Base-by-base conservation (phyloP, 1,139 yeast genomes). In the Nadsonia commutata region DNA sequence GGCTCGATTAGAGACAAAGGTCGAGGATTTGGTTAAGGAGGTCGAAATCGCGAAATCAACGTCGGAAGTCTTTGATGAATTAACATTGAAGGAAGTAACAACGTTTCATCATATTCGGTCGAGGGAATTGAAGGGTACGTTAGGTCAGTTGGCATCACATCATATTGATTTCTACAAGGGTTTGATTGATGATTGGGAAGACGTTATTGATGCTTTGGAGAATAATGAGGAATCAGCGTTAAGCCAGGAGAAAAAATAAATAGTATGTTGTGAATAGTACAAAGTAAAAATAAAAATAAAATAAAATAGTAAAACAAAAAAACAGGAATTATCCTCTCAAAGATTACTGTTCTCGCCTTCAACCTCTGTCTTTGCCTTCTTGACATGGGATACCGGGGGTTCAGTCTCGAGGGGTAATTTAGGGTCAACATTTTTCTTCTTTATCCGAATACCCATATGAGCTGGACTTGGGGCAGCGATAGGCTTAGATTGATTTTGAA, bases 81-180 rank as follows among this genome's bases (percentile, higher is more conserved):
- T 76, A 48, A 71, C 80, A 1, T 52, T 76, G 39, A 71, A 72
- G 46, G 98, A 90, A 58, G 82, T 84, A 50, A 78, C 80, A 6
- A 74, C 80, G 50, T 88, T 94, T 70, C 95, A 90, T 53, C 70
- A 69, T 36, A 81, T 84, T 52, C 88, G 86, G 59, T 75, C 83
- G 38, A 66, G 70, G 36, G 97, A 90, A 60, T 68, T 90, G 59
- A 80, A 80, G 56, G 68, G 69, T 36, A 73, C 93, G 2, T 69
- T 90, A 64, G 65, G 76, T 19, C 72, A 74, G 7, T 66, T 88
- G 44, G 84, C 94, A 44, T 82, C 81, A 50, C 75, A 76, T 50
- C 84, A 90, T 60, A 78, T 84, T 46, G 70, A 71, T 36, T 86
- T 84, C 56, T 90, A 83, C 61, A 71, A 73, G 48, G 74, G 73